Conservation (phyloP, 202 grass and related monocot genomes). For the Musa balbisiana region DNA sequence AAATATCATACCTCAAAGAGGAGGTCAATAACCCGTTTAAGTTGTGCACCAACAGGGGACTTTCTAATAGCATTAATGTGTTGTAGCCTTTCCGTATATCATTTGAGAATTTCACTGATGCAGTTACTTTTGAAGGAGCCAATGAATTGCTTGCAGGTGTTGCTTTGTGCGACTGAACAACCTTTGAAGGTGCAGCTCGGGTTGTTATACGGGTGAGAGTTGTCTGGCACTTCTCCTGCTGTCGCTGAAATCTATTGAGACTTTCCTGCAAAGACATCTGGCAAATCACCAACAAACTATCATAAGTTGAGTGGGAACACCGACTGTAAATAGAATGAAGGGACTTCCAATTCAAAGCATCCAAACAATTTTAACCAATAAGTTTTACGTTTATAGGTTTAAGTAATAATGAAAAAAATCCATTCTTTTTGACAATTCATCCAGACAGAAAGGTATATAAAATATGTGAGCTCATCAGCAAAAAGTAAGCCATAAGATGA, state of each 20-base stretch:
- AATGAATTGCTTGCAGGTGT: slow-evolving; percentile 25
- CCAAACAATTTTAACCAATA: background rate
- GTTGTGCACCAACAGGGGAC: slow-evolving; percentile 55
- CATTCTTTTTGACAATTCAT: background rate
- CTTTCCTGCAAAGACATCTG: slow-evolving; percentile 78
- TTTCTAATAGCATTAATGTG: slow-evolving; percentile 66
- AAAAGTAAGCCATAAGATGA: background rate
- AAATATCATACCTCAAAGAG: slow-evolving; percentile 51
- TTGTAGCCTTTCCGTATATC: slow-evolving; percentile 68
- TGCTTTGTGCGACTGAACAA: slow-evolving; percentile 24
- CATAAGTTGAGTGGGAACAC: background rate
- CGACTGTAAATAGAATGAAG: background rate
- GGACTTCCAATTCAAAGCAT: background rate
- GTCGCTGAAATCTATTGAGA: slow-evolving; percentile 66
- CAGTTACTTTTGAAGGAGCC: slow-evolving; percentile 21
- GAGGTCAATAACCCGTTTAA: slow-evolving; percentile 65
- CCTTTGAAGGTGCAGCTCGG: slow-evolving; percentile 29
- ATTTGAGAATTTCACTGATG: slow-evolving; percentile 63
- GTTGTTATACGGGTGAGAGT: slow-evolving; percentile 52
- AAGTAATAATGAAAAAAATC: background rate
- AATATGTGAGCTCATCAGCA: background rate
- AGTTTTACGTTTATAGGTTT: background rate
- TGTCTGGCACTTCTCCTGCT: slow-evolving; percentile 66
- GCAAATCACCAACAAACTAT: background rate
- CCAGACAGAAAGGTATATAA: background rate